Base-by-base conservation (phyloP, 2,329 filamentous ascomycete species). In the Akanthomyces muscarius region DNA sequence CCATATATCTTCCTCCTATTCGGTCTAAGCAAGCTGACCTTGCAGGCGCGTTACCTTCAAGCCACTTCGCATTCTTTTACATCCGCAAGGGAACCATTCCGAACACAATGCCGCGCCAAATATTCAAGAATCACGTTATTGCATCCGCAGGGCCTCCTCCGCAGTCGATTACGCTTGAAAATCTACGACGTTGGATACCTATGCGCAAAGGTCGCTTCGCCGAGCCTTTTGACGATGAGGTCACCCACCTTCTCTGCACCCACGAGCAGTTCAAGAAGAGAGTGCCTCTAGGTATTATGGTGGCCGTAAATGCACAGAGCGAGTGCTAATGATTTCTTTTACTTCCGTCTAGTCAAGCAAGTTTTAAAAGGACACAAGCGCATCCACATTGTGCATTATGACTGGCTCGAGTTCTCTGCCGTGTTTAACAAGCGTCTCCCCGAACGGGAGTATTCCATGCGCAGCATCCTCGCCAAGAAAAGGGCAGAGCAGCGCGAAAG, bases 181-280 rank as follows among this genome's bases (percentile, higher is more conserved):
- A 89, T 48, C 80, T 95, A 42, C 80, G 80, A 42, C 77, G 78
- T 45, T 96, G 91, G 90, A 81, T 91, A 11, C 76, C 77, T 4
- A 71, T 78, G 4, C 85, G 89, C 63, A 86, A 85, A 7, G 92
- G 89, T 1, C 73, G 63, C 1, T 89, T 86, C 70, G 75, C 77
- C 0, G 71, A 77, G 1, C 75, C 79, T 0, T 74, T 91, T 21
- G 79, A 78, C 30, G 71, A 78, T 0, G 69, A 77, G 0, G 84
- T 89, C 11, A 96, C 92, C 0, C 92, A 96, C 74, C 76, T 97
- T 0, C 80, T 97, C 25, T 84, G 86, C 61, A 86, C 85, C 0
- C 77, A 82, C 56, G 80, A 86, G 41, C 83, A 87, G 18, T 92
- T 86, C 73, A 81, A 82, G 65, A 74, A 78, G 23, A 73, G 66